Base-by-base conservation (phyloP, 352 stramenopile genomes). In the Pythium sp. region DNA sequence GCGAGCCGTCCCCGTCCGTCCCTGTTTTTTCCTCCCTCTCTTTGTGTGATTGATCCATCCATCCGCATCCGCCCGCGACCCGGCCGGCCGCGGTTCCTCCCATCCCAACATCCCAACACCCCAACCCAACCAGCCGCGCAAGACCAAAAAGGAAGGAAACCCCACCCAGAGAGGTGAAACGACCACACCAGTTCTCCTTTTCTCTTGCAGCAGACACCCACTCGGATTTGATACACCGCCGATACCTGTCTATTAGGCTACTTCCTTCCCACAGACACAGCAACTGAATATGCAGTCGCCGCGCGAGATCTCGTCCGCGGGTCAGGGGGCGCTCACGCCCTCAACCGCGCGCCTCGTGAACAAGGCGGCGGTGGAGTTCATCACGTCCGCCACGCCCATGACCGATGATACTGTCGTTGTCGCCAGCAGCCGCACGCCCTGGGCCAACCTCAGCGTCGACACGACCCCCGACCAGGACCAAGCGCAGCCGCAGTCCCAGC, bases 401-500 rank as follows among this genome's bases (percentile, higher is more conserved):
- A 41, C 49, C 20, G 24, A 22, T 3, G 49, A 57, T 41, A 24
- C 26, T 18, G 54, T 26, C 30, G 22, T 18, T 36, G 34, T 5
- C 36, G 22, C 71, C 3, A 72, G 76, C 38, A 70, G 70, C 57
- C 77, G 78, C 55, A 86, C 82, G 62, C 80, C 85, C 0, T 93
- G 85, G 85, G 83, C 85, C 60, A 89, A 91, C 59, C 79, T 93
- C 51, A 91, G 80, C 58, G 74, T 93, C 7, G 85, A 91, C 73
- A 93, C 85, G 41, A 69, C 73, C 30, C 53, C 32, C 24, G 49
- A 34, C 20, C 14, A 30, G 24, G 57, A 65, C 64, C 46, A 62
- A 24, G 32, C 28, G 15, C 62, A 70, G 20, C 53, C 47, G 49
- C 78, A 59, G 26, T 26, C 24, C 24, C 78, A 51, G 59, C 70